Conservation (phyloP, 768 basidiomycete genomes). For the Cyclocybe cylindracea region DNA sequence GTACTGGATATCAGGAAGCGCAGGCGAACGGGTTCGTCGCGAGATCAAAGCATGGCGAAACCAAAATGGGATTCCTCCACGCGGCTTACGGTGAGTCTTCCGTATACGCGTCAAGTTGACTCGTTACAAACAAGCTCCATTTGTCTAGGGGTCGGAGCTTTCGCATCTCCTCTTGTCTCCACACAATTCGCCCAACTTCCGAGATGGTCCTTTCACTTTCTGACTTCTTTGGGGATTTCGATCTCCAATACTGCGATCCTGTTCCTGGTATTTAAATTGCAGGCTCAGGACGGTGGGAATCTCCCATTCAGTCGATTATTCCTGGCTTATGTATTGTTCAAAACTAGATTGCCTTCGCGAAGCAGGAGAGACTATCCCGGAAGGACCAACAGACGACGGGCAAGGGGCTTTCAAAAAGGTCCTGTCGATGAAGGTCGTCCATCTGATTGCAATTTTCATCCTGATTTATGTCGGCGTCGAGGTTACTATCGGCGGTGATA, state of each 20-base stretch:
- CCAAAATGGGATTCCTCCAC: slow-evolving; percentile 54
- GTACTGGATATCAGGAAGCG: slow-evolving; percentile 51
- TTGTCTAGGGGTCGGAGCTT: slow-evolving; percentile 72
- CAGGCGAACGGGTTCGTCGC: slow-evolving; percentile 72
- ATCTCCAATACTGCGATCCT: slow-evolving; percentile 55
- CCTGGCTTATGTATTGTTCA: neutral
- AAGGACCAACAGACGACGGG: slow-evolving; percentile 33
- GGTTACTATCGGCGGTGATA: slow-evolving; percentile 53
- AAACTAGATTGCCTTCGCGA: slow-evolving; percentile 50
- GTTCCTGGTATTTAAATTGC: slow-evolving; percentile 62
- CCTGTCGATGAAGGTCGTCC: slow-evolving; percentile 51
- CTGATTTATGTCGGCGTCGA: slow-evolving; percentile 73
- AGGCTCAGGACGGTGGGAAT: slow-evolving; percentile 63
- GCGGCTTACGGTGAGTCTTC: slow-evolving; percentile 50
- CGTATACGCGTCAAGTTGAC: slow-evolving; percentile 51
- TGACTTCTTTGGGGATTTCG: slow-evolving; percentile 70
- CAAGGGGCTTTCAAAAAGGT: slow-evolving; percentile 50
- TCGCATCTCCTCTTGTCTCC: slow-evolving; percentile 71
- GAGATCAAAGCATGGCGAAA: slow-evolving; percentile 45
- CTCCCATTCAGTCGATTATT: neutral
- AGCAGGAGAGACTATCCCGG: slow-evolving; percentile 49
- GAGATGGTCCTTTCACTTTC: slow-evolving; percentile 80
- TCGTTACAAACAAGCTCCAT: slow-evolving; percentile 54
- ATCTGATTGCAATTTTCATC: slow-evolving; percentile 63
- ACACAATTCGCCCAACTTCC: slow-evolving; percentile 74